phyloP scores from a whole-genome alignment of 176 grass and related monocot species.

The Phragmites australis region DNA sequence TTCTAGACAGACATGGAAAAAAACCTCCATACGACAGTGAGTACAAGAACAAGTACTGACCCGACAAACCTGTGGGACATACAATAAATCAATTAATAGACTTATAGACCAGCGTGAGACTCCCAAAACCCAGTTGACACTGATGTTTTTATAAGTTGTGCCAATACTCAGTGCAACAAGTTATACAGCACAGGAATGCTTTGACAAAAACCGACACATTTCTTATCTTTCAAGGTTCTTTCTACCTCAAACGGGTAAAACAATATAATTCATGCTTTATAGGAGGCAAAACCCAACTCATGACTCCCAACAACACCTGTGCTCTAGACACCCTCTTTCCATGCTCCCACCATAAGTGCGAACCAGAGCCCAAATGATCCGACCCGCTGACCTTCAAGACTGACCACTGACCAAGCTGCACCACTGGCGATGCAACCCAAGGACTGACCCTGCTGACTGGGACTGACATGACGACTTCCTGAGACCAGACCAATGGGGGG shows the following conservation, averaged over 20 bases:
- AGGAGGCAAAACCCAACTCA: slow-evolving; percentile 52
- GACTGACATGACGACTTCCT: slow-evolving; percentile 59
- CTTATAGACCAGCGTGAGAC: slow-evolving; percentile 36
- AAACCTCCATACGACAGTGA: not conserved
- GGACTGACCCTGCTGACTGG: slow-evolving; percentile 51
- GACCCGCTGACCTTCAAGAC: slow-evolving; percentile 51
- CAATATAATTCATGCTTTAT: slow-evolving; percentile 59
- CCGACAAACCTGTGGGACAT: not conserved
- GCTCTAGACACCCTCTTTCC: slow-evolving; percentile 24
- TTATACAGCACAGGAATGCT: slow-evolving; percentile 48
- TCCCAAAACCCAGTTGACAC: slow-evolving; percentile 51
- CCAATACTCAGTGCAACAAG: slow-evolving; percentile 42
- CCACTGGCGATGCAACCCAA: slow-evolving; percentile 39
- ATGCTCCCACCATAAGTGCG: slow-evolving; percentile 42
- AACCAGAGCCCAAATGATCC: slow-evolving; percentile 46
- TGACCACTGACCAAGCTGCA: slow-evolving; percentile 59
- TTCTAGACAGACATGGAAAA: not conserved
- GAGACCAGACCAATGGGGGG: slow-evolving; percentile 57
- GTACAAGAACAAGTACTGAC: not conserved
- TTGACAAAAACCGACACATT: slow-evolving; percentile 51
- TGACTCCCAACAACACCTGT: slow-evolving; percentile 43
- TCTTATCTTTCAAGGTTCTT: slow-evolving; percentile 54
- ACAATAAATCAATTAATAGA: slow-evolving; percentile 44
- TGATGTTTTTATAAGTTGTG: slow-evolving; percentile 53
- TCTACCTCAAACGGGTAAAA: slow-evolving; percentile 54